Conservation (phyloP, 164 flowering plant genomes). For the Vitis amurensis region DNA sequence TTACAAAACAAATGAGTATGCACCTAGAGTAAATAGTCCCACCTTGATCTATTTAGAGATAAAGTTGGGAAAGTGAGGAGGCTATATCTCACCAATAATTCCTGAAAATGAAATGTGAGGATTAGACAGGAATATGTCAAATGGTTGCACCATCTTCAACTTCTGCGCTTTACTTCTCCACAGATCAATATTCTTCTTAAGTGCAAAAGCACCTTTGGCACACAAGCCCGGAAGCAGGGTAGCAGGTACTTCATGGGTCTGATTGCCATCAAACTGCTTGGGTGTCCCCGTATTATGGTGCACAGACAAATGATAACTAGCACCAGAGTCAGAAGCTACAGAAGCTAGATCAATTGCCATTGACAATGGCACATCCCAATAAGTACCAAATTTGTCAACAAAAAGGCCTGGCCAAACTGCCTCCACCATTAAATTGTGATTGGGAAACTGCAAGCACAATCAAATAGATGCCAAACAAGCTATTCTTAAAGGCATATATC, state of each 20-base stretch:
- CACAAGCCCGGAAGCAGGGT: constrained; percentile 60
- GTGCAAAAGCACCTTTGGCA: constrained; percentile 57
- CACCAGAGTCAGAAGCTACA: constrained; percentile 57
- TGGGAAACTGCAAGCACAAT: constrained; percentile 61
- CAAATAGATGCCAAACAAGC: constrained; percentile 10
- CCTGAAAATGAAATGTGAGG: constrained; percentile 76
- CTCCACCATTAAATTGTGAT: constrained; percentile 65
- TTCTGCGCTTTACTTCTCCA: constrained; percentile 74
- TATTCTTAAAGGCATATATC: not conserved
- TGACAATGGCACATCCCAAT: constrained; percentile 85
- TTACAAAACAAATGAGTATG: too few relatives aligned
- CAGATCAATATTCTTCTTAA: constrained; percentile 56
- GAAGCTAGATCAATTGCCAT: constrained; percentile 73
- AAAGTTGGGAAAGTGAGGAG: not conserved
- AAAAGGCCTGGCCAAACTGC: constrained; percentile 76
- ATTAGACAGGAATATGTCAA: constrained; percentile 68
- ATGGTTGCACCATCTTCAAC: constrained; percentile 76
- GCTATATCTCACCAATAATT: constrained; percentile 54
- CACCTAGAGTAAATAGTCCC: too few relatives aligned
- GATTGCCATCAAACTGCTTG: constrained; percentile 37
- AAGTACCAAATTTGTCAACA: constrained; percentile 61
- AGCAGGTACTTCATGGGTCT: constrained; percentile 34
- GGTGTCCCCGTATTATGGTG: constrained; percentile 58
- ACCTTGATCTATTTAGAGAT: not conserved
- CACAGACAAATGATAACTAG: constrained; percentile 63